Evolutionary conservation across 176 grass and related monocot genomes (phyloP), one percentile per base, ranked within the genome.

Genomic region (Bonia amplexicaulis): DNA sequence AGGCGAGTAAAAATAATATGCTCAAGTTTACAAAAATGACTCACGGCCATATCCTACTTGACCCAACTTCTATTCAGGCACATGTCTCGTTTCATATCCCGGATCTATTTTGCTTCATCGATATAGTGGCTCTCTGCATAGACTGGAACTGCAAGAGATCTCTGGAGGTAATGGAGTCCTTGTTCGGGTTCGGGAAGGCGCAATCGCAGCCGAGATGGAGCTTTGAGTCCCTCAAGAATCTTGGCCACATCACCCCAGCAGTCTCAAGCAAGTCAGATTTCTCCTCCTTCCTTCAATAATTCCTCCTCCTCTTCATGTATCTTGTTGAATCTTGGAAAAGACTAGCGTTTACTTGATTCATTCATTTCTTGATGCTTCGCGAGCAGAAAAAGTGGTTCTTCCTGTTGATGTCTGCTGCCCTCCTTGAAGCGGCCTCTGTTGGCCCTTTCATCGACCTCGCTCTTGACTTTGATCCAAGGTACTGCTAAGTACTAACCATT

Each of bases 391-490:
- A 58, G 55, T 23, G 55, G 55, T 58, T 58, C 55, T 58, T 4
- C 78, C 66, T 92, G 72, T 62, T 94, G 87, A 92, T 92, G 82
- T 82, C 81, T n/a, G 69, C 83, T 33, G 76, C 90, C 33, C 39
- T 87, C 77, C 78, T 90, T 15, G 45, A 94, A 81, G 93, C 90
- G 45, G 82, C 93, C 31, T 89, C 93, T 53, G 29, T 94, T 14
- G 90, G 93, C 17, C 90, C 90, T 52, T 69, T 94, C 40, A 55
- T 90, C 63, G 41, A 88, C 45, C 33, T 89, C 7, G 87, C 69
- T 2, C 45, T 94, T 60, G 27, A 92, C 14, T 92, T 94, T 22
- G 93, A 92, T 39, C 74, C 87, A 12, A 94, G 92, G 92, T 94
- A 58, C 55, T n/a, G 10, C 55, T n/a, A 52, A 16, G 46, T 48